Evolutionary conservation across 2,329 filamentous ascomycete species (phyloP), one percentile per base, ranked within the genome.

Genomic region (Fusarium vanettenii): DNA sequence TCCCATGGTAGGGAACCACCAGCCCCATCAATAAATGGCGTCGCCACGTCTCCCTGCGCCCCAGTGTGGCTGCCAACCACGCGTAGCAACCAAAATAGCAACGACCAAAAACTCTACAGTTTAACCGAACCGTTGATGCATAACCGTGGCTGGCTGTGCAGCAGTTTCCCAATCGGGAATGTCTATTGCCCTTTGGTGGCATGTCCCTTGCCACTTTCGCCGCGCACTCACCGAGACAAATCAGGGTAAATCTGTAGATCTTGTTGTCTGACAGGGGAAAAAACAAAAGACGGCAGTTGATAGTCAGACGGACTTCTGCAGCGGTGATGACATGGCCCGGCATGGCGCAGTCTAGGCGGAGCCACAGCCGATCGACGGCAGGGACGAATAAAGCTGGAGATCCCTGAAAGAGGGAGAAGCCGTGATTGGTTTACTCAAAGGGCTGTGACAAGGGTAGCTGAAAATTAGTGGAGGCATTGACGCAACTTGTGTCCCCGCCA

Each of bases 291-390:
- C 27, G 48, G 48, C 27, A 31, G 48, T 31, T 52, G 48, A 20
- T 10, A 31, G 27, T 31, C 48, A n/a, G 48, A 52, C 18, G 27
- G 48, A 52, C 10, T 31, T 59, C 55, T 37, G 50, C 29, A 48
- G 60, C 65, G 52, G 62, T 67, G 60, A 75, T 75, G 73, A 75
- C 73, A 75, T 67, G n/a, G 18, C 52, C 41, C 5, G 61, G 33
- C 35, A 73, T 52, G 73, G 73, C 73, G 73, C 73, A 76, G 70
- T 16, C 60, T 60, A 2, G 25, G 57, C 57, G 35, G 57, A 60
- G 57, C 57, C 57, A 60, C 37, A 60, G 11, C 22, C 27, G 71
- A 73, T 73, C 71, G 25, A 43, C 71, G 7, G 11, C 67, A 71
- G 63, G 71, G 67, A 48, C 22, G 5, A 27, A 31, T 20, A 13